Percentiles rank a stretch among this genome's conserved stretches.
phyloP scores from a whole-genome alignment of 2,329 filamentous ascomycete genomes.

The Xylariales sp. region DNA sequence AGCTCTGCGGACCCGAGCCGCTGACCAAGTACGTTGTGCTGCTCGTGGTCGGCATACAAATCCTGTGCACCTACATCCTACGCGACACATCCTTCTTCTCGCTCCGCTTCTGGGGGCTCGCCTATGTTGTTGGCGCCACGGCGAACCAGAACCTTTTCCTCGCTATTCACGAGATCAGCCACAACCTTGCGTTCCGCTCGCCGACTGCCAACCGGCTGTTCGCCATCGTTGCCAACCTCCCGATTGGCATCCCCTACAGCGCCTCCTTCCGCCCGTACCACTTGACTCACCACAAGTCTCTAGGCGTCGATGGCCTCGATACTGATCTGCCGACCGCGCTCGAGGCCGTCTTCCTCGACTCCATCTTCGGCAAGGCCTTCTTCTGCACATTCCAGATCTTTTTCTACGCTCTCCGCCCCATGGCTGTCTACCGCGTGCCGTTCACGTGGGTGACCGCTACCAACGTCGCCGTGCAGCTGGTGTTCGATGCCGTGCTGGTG shows the following conservation, averaged over 20 bases:
- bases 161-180: constrained; percentile 97
- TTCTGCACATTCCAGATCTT: constrained; percentile 99
- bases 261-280: constrained; percentile 97
- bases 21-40: constrained; percentile 91
- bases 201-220: constrained; percentile 76
- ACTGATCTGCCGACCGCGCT: constrained; percentile 90
- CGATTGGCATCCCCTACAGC: constrained; percentile 93
- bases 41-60: constrained; percentile 77
- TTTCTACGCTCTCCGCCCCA: constrained; percentile 95
- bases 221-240: constrained; percentile 90
- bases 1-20: constrained; percentile 93
- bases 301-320: constrained; percentile 93
- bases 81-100: constrained; percentile 75
- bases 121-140: constrained; percentile 89
- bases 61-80: constrained; percentile 72
- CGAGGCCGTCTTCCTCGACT: constrained; percentile 91
- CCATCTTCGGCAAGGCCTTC: constrained; percentile 92
- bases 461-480: constrained; percentile 74
- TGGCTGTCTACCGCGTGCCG: constrained; percentile 87
- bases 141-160: constrained; percentile 98
- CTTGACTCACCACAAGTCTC: constrained; percentile 96
- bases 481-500: constrained; percentile 71
- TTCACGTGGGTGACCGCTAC: constrained; percentile 79
- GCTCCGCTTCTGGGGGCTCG: constrained; percentile 78
- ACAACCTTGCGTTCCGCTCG: constrained; percentile 90